Evolutionary conservation across 305 asterid genomes (phyloP), one percentile per base, ranked within the genome.

Genomic region (Fraxinus latifolia): DNA sequence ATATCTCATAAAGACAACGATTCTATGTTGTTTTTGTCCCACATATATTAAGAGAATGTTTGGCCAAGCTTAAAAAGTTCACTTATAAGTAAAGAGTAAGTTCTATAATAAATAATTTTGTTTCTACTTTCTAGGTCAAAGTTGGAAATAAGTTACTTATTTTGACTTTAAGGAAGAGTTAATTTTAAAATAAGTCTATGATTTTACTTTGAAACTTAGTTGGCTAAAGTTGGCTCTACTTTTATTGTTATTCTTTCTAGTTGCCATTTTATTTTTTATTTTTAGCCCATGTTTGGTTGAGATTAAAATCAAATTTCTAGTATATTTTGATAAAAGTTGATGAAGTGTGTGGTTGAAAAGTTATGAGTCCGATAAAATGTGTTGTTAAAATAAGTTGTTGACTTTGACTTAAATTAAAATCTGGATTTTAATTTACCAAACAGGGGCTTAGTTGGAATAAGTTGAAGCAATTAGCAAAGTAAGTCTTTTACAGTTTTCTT

Each of bases 1-100:
- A 47, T 81, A 34, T 81, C 32, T 14, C 84, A 14, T 44, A 77
- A 37, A 79, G 33, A 60, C 36, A 60, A 55, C 21, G 8, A 50
- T 73, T 25, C 34, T 25, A 65, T 34, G 60, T 81, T 74, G 80
- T 37, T 29, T 74, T 77, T 19, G 4, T 77, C 27, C 14, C 29
- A 53, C 74, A 19, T 60, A 1, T 19, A 60, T 32, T 8, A 65
- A 65, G 72, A 65, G 72, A 7, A 9, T 65, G 31, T 58, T 65
- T 23, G 33, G 72, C 3, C 34, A 23, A 65, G 72, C n/a, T 65
- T 65, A 23, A 65, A 65, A 2, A 11, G n/a, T 65, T 65, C 15
- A 65, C 17, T 65, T 65, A 7, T 65, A 8, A 23, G 33, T 62
- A 21, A 62, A 21, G 4, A 25, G 14, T 0, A 23, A 62, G 32